Evolutionary conservation across 768 basidiomycete species (phyloP).

Genomic region (Amanita molliuscula): DNA sequence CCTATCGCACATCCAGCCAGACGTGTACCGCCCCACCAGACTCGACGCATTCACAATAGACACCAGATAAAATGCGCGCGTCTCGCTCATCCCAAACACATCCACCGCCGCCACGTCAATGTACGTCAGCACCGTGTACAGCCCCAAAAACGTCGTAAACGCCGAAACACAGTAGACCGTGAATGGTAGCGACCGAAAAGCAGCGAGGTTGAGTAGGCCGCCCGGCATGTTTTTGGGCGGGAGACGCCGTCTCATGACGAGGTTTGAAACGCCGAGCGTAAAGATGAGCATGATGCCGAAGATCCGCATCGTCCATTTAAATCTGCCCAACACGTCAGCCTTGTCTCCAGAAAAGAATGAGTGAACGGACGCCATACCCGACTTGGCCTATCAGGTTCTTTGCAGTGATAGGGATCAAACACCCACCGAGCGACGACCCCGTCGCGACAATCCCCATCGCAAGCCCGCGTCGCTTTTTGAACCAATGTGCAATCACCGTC

Average conservation of each 20-base stretch:
- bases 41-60: conserved; percentile 62
- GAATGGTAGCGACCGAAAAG: conserved; percentile 45
- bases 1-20: conserved; percentile 45
- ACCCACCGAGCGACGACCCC: conserved; percentile 63
- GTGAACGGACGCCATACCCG: conserved; percentile 20
- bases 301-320: conserved; percentile 68
- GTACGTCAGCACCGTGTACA: conserved; percentile 74
- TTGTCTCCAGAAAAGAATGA: not conserved
- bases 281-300: conserved; percentile 52
- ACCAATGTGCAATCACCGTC: conserved; percentile 64
- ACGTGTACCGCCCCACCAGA: conserved; percentile 45
- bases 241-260: conserved; percentile 40
- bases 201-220: conserved; percentile 44
- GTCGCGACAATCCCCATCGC: conserved; percentile 57
- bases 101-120: conserved; percentile 46
- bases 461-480: conserved; percentile 44
- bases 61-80: conserved; percentile 55
- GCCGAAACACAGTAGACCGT: conserved; percentile 47
- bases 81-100: conserved; percentile 31
- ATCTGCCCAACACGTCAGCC: conserved; percentile 28
- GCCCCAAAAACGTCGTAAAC: conserved; percentile 50
- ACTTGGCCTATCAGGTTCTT: conserved; percentile 41
- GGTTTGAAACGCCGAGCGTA: conserved; percentile 41
- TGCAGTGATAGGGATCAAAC: conserved; percentile 51
- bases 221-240: conserved; percentile 43